Base-by-base conservation (phyloP, 768 basidiomycete species). In the Favolaschia claudopus region DNA sequence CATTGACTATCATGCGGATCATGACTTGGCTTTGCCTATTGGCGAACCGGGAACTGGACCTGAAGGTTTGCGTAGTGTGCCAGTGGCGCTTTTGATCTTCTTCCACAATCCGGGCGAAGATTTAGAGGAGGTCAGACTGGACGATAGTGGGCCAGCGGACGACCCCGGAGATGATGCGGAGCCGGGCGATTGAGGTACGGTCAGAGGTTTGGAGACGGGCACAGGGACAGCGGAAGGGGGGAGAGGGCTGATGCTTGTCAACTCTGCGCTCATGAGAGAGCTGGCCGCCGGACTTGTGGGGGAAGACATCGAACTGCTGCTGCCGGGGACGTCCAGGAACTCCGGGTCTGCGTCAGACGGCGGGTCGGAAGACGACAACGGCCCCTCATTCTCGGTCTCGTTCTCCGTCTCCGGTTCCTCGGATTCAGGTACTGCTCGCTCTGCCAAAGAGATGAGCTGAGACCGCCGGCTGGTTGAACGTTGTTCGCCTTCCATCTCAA, bases 401-500 rank as follows among this genome's bases (percentile, higher is more conserved):
- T 14, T 38, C 27, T 47, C 58, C 0, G 52, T 29, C 40, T 58
- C 61, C 27, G 6, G 10, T 44, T 52, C 45, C 20, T 52, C 62
- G 7, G 34, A n/a, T 22, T 58, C 57, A 7, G 62, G 63, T 9
- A 34, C 48, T 22, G 65, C 48, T n/a, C n/a, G n/a, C n/a, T 57
- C 49, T 9, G 44, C 58, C 69, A 69, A 71, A 4, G 68, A 66
- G 22, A 67, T 57, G 29, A 37, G 59, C 34, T 68, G 60, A 7
- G 59, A 55, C 39, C 63, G 42, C 57, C 64, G 49, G 36, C 34
- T 43, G 19, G 48, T 22, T 24, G 53, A 15, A 27, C 22, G n/a
- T 19, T 37, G 33, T 63, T 73, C 68, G 44, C 70, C 69, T 59
- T 78, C 80, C 67, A 79, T 74, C 51, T 75, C 75, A 48, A 79